Evolutionary conservation across 768 basidiomycete species (phyloP).

Genomic region (Calocybe cyanea): DNA sequence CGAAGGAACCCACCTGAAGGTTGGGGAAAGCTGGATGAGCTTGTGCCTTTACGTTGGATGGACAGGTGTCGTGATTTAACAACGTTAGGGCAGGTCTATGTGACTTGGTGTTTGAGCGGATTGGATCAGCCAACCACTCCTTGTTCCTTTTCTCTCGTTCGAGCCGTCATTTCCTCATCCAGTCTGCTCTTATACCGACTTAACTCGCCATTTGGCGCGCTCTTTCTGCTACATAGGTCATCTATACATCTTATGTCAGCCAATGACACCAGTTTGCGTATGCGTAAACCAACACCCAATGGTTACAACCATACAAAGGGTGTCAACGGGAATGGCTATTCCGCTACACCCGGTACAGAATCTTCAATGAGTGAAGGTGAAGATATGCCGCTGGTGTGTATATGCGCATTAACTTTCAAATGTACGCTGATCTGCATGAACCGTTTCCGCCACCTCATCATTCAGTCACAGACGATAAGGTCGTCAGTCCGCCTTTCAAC

Average conservation of each 20-base stretch:
- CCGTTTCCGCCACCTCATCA: constrained; percentile 24
- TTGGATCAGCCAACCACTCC: constrained; percentile 34
- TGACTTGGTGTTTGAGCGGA: constrained; percentile 31
- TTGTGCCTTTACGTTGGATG: background rate
- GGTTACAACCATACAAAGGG: constrained; percentile 29
- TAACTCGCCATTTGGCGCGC: constrained; percentile 15
- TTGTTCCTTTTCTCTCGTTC: constrained; percentile 26
- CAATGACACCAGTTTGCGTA: constrained; percentile 57
- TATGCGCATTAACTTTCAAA: constrained; percentile 9
- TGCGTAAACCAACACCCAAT: constrained; percentile 39
- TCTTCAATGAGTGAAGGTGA: constrained; percentile 65
- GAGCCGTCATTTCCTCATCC: constrained; percentile 13
- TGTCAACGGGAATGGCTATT: constrained; percentile 44
- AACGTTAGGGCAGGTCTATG: constrained; percentile 56
- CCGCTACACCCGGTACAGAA: constrained; percentile 32
- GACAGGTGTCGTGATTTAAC: constrained; percentile 28
- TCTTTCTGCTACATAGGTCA: constrained; percentile 22
- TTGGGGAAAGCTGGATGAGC: too few species aligned
- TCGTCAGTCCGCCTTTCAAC: constrained; percentile 40
- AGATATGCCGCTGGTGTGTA: constrained; percentile 66
- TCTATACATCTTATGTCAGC: constrained; percentile 35
- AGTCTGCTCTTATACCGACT: constrained; percentile 14
- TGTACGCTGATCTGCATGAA: constrained; percentile 12
- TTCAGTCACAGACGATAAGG: constrained; percentile 52
- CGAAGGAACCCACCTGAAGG: background rate